A percentile compares a stretch with the other conserved stretches of the same genome.
phyloP scores from a whole-genome alignment of 768 basidiomycete genomes.

The Exidia glandulosa region DNA sequence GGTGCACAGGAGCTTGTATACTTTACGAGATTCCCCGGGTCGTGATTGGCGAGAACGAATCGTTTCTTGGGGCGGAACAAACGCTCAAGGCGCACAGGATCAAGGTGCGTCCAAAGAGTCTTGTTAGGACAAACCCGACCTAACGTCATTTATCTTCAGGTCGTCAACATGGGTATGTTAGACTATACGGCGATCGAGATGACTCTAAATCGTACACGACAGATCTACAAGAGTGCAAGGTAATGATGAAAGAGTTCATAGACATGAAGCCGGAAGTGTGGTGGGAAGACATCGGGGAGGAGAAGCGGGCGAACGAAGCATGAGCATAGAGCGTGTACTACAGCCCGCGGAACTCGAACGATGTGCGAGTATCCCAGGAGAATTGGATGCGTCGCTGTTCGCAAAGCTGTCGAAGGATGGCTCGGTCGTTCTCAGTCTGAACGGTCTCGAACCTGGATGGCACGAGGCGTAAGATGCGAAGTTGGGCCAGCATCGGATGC shows the following conservation, averaged over 20 bases:
- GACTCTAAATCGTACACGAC: conserved; percentile 8
- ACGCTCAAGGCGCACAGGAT: conserved; percentile 42
- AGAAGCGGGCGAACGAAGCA: too few species aligned
- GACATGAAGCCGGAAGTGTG: conserved; percentile 41
- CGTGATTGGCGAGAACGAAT: conserved; percentile 54
- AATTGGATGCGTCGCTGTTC: too few species aligned
- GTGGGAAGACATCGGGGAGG: conserved; percentile 1
- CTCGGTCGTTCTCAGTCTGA: too few species aligned
- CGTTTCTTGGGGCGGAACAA: conserved; percentile 40
- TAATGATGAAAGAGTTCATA: conserved; percentile 47
- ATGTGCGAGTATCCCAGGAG: too few species aligned
- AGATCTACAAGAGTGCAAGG: conserved; percentile 39
- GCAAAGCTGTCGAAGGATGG: too few species aligned
- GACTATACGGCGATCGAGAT: not conserved
- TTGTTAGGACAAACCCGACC: not conserved
- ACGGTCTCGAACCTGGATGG: too few species aligned
- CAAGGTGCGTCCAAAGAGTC: conserved; percentile 18
- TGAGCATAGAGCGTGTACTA: too few species aligned
- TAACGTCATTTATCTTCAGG: conserved; percentile 3
- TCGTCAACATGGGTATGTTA: conserved; percentile 27
- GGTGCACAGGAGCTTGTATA: conserved; percentile 52
- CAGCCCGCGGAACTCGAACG: too few species aligned
- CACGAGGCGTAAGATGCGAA: too few species aligned
- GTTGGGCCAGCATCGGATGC: too few species aligned
- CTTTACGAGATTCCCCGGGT: conserved; percentile 54